phyloP scores from a whole-genome alignment of 2,329 filamentous ascomycete genomes.

The Aspergillus neoniger region DNA sequence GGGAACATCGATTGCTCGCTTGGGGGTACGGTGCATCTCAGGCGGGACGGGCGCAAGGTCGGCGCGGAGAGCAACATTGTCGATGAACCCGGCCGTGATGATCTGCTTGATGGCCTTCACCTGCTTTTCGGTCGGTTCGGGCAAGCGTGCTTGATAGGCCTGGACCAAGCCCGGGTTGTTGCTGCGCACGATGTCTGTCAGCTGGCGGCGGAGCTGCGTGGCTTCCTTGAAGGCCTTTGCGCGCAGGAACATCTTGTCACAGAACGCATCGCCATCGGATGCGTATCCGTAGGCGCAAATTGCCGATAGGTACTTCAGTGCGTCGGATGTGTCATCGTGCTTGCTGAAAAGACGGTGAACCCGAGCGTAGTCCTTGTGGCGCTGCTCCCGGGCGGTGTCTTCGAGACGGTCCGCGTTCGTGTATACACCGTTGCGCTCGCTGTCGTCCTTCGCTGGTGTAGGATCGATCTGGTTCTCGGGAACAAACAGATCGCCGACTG shows the following conservation, averaged over 20 bases:
- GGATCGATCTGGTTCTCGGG: conserved; percentile 76
- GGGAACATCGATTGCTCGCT: conserved; percentile 86
- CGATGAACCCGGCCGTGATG: conserved; percentile 86
- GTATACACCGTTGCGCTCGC: conserved; percentile 48
- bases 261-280: conserved; percentile 68
- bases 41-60: conserved; percentile 78
- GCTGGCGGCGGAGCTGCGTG: conserved; percentile 76
- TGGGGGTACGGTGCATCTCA: conserved; percentile 67
- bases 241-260: conserved; percentile 78
- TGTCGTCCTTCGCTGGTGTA: conserved; percentile 49
- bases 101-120: conserved; percentile 85
- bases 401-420: conserved; percentile 69
- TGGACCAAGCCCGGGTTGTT: conserved; percentile 61
- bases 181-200: conserved; percentile 75
- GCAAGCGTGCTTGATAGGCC: conserved; percentile 52
- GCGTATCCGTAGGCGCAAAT: conserved; percentile 84
- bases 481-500: conserved; percentile 84
- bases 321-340: conserved; percentile 81
- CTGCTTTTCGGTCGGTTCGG: conserved; percentile 66
- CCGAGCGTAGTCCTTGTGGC: conserved; percentile 66
- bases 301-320: conserved; percentile 84
- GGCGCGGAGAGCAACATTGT: conserved; percentile 88
- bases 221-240: conserved; percentile 86
- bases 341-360: conserved; percentile 78
- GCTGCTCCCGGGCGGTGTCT: conserved; percentile 68